phyloP scores from a whole-genome alignment of 345 rosid species.

The Boechera retrofracta region DNA sequence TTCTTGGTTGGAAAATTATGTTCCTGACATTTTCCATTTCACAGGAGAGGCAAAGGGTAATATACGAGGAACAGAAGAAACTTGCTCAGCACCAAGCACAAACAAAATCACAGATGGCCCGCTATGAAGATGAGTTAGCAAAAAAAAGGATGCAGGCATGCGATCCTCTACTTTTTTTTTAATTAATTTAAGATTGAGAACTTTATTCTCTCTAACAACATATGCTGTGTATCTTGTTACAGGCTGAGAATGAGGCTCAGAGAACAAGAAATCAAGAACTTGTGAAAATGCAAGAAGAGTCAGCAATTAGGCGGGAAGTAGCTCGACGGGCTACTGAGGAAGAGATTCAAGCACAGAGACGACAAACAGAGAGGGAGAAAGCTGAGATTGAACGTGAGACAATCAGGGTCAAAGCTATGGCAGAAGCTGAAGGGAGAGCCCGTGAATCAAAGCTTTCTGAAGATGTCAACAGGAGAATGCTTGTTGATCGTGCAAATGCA shows the following conservation, averaged over 20 bases:
- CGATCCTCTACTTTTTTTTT: not conserved
- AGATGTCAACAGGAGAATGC: constrained; percentile 87
- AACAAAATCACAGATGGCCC: constrained; percentile 92
- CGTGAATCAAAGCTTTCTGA: constrained; percentile 96
- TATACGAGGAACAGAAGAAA: constrained; percentile 91
- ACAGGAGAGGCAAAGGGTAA: constrained; percentile 89
- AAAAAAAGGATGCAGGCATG: constrained; percentile 98
- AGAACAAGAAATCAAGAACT: constrained; percentile 95
- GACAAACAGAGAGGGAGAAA: constrained; percentile 95
- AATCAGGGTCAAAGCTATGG: constrained; percentile 87
- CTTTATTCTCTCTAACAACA: constrained; percentile 15
- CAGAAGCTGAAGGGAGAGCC: constrained; percentile 99
- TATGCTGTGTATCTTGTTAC: constrained; percentile 41
- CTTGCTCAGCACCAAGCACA: constrained; percentile 91
- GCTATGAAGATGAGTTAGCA: constrained; percentile 90
- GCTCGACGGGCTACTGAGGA: constrained; percentile 94
- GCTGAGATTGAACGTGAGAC: constrained; percentile 99
- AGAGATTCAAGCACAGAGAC: constrained; percentile 90
- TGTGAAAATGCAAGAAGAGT: constrained; percentile 91
- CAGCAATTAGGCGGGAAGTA: constrained; percentile 83
- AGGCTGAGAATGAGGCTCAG: constrained; percentile 92
- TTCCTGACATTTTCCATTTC: constrained; percentile 33
- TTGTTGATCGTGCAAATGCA: constrained; percentile 95
- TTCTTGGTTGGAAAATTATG: constrained; percentile 24
- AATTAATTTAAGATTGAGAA: not conserved